Evolutionary conservation across 345 rosid genomes (phyloP).

Genomic region (Balakata baccata): DNA sequence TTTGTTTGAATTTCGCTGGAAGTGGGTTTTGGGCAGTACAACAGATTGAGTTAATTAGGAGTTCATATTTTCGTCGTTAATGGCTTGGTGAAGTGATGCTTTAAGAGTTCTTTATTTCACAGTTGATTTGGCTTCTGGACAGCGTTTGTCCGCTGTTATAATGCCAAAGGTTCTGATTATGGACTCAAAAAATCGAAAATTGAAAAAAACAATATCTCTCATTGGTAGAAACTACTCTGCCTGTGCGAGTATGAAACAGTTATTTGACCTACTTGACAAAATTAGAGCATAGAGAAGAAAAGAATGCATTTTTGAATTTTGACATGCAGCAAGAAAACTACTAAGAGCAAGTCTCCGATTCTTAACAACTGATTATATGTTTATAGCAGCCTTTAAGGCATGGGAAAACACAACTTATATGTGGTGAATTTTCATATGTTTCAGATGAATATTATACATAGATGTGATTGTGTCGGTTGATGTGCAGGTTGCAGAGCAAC

Average conservation of each 20-base stretch:
- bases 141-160: not conserved
- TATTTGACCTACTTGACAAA: not conserved
- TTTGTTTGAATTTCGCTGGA: not conserved
- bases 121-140: not conserved
- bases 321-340: too few species aligned
- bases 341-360: too few species aligned
- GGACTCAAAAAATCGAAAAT: not conserved
- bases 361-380: too few species aligned
- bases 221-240: not conserved
- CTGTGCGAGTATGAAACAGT: not conserved
- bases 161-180: not conserved
- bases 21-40: not conserved
- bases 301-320: not conserved
- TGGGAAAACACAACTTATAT: not conserved
- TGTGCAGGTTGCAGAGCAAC: slow-evolving; percentile 69
- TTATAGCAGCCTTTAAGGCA: too few species aligned
- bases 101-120: not conserved
- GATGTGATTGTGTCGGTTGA: not conserved
- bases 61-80: not conserved
- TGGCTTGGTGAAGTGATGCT: not conserved
- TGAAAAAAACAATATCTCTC: not conserved
- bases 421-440: not conserved
- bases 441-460: not conserved
- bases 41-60: not conserved
- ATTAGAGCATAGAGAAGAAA: not conserved